phyloP scores from a whole-genome alignment of 176 grass and related monocot genomes.

The Luzula sylvatica region DNA sequence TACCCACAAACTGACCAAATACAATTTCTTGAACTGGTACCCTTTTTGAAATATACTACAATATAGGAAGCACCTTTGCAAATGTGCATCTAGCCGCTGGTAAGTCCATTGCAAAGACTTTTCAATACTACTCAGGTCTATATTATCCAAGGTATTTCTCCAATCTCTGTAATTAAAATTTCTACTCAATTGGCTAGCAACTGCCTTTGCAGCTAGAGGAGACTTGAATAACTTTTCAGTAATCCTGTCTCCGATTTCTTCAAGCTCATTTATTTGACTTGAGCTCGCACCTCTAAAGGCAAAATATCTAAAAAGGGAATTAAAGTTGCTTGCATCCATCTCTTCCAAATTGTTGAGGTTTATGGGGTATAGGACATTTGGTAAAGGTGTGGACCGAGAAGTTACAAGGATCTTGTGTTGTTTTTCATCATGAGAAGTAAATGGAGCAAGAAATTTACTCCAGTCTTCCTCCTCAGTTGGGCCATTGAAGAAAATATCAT shows the following conservation, averaged over 20 bases:
- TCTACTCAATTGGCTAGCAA: not conserved
- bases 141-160: not conserved
- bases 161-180: constrained; percentile 4
- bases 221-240: not conserved
- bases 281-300: not conserved
- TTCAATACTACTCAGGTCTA: not conserved
- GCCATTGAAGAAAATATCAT: not conserved
- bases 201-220: constrained; percentile 3
- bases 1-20: constrained; percentile 23
- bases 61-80: constrained; percentile 22
- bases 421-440: not conserved
- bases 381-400: not conserved
- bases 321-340: not conserved
- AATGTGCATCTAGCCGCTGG: constrained; percentile 1
- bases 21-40: not conserved
- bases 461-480: not conserved
- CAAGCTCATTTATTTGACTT: not conserved
- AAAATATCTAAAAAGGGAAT: not conserved
- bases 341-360: not conserved
- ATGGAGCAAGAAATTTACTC: not conserved
- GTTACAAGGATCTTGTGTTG: not conserved
- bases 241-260: not conserved
- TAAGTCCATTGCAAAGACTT: constrained; percentile 9
- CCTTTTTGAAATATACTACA: constrained; percentile 27
- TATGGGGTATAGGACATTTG: not conserved